Evolutionary conservation across 2,329 filamentous ascomycete species (phyloP).

Genomic region (Fusarium pseudocircinatum): DNA sequence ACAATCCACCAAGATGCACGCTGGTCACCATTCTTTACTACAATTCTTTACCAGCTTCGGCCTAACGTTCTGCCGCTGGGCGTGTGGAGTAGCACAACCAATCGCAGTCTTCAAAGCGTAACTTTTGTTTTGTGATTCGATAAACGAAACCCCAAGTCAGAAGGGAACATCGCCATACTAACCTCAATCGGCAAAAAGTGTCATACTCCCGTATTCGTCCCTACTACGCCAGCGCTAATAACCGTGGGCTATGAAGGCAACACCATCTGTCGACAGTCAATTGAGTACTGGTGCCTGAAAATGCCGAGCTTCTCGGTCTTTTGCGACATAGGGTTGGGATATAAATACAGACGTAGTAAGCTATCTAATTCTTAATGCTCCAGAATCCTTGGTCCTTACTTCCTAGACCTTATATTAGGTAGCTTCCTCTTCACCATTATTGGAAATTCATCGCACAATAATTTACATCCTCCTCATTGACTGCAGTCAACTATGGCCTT

Average conservation of each 20-base stretch:
- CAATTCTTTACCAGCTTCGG: no score
- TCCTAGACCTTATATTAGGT: no score
- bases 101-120: neutral
- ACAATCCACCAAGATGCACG: no score
- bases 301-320: neutral
- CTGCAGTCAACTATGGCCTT: neutral
- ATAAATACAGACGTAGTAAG: neutral
- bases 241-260: no score
- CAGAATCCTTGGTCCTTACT: no score
- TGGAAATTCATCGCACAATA: neutral
- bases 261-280: no score
- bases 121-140: neutral
- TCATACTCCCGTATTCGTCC: no score
- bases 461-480: neutral
- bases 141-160: neutral
- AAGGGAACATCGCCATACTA: neutral
- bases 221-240: no score
- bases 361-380: no score
- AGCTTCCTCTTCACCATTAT: no score
- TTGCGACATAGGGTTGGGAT: fast-evolving
- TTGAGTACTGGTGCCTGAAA: no score
- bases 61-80: neutral
- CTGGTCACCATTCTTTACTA: no score
- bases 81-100: neutral
- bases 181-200: neutral